A percentile compares a stretch with the other conserved stretches of the same genome.
Evolutionary conservation across 2,329 filamentous ascomycete species (phyloP).

Genomic region (Trichoderma aggressivum): DNA sequence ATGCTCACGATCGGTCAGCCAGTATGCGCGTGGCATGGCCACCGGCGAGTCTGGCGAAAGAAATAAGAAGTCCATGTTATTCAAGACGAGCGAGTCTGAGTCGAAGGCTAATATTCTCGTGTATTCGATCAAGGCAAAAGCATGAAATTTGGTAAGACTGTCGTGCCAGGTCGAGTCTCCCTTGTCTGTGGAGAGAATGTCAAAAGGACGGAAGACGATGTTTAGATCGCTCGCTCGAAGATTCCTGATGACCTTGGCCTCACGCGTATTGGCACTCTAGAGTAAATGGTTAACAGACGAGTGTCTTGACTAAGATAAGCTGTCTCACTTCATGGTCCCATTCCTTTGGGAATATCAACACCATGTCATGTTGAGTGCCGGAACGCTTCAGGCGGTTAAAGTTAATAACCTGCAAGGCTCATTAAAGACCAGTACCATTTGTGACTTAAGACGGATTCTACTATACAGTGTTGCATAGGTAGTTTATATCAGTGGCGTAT

Average conservation of each 20-base stretch:
- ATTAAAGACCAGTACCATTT: not conserved
- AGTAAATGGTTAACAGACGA: not conserved
- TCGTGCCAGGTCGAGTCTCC: not conserved
- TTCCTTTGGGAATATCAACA: not conserved
- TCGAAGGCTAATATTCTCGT: not conserved
- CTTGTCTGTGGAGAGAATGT: not conserved
- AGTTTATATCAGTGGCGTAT: not conserved
- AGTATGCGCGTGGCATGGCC: not conserved
- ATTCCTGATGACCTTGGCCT: not conserved
- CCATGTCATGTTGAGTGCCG: not conserved
- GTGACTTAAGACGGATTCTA: not conserved
- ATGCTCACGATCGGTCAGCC: not conserved
- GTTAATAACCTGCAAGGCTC: not conserved
- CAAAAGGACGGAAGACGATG: not conserved
- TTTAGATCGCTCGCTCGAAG: not conserved
- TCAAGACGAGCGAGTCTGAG: not conserved
- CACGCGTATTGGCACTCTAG: not conserved
- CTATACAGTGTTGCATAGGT: not conserved
- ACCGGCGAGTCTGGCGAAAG: not conserved
- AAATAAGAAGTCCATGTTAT: not conserved
- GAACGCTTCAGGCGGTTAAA: not conserved
- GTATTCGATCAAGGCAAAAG: not conserved
- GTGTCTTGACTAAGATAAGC: not conserved
- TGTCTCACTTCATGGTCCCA: not conserved
- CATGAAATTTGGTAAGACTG: not conserved